Conservation (phyloP, 805 yeast species). For the Suhomyces xylopsoci region DNA sequence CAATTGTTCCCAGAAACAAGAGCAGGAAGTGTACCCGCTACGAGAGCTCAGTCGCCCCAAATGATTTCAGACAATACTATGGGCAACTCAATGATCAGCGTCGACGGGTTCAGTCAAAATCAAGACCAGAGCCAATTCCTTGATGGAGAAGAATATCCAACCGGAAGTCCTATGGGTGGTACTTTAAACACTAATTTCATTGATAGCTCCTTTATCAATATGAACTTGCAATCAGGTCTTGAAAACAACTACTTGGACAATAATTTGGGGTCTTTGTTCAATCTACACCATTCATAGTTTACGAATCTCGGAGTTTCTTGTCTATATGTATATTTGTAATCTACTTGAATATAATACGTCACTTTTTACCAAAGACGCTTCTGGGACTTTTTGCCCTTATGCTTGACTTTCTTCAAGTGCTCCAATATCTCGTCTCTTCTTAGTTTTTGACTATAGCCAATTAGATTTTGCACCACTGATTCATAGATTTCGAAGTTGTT, state of each 20-base stretch:
- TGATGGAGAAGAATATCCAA: constrained; percentile 3
- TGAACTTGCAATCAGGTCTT: constrained; percentile 39
- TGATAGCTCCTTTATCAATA: constrained; percentile 40
- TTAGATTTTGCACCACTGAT: constrained; percentile 81
- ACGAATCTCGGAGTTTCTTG: not conserved
- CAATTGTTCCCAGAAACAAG: constrained; percentile 49
- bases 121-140: not conserved
- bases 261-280: constrained; percentile 29
- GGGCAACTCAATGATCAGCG: not conserved
- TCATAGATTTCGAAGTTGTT: constrained; percentile 77
- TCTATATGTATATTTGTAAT: constrained; percentile 1
- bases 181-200: constrained; percentile 35
- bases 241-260: constrained; percentile 22
- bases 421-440: constrained; percentile 48
- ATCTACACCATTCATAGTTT: constrained; percentile 14
- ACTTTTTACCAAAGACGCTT: constrained; percentile 3
- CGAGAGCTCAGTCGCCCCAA: constrained; percentile 36
- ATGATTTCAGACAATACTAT: not conserved
- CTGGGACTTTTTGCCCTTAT: constrained; percentile 7
- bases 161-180: constrained; percentile 24
- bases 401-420: constrained; percentile 17
- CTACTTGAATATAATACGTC: not conserved
- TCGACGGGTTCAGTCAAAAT: constrained; percentile 1
- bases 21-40: constrained; percentile 30
- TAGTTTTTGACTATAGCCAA: constrained; percentile 84